These are phyloP conservation scores for Cyberlindnera mississippiensis DNA, from an alignment of 805 yeast genomes.

Conservation along the genomic window DNA sequence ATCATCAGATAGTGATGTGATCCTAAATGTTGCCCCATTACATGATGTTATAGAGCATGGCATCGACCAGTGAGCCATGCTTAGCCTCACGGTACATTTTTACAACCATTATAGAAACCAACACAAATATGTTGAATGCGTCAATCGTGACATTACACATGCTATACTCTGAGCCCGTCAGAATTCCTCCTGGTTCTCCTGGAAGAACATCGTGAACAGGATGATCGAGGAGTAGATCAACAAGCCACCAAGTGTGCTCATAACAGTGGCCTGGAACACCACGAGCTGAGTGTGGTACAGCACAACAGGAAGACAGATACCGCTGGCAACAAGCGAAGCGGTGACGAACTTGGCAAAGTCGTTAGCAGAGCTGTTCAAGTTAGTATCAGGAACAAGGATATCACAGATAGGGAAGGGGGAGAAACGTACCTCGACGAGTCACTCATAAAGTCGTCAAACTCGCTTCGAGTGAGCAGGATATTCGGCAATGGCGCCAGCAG, in stretches of 20 bases:
- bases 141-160: too few relatives aligned
- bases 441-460: constrained; percentile 55
- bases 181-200: constrained; percentile 39
- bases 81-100: too few relatives aligned
- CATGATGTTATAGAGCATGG: too few relatives aligned
- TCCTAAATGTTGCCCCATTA: too few relatives aligned
- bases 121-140: too few relatives aligned
- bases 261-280: constrained; percentile 61
- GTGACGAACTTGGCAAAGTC: constrained; percentile 80
- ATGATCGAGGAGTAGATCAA: constrained; percentile 81
- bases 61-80: too few relatives aligned
- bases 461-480: constrained; percentile 46
- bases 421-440: constrained; percentile 42
- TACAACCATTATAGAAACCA: too few relatives aligned
- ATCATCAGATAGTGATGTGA: too few relatives aligned
- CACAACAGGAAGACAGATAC: constrained; percentile 69
- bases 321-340: constrained; percentile 72
- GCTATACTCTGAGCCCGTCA: constrained; percentile 6
- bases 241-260: constrained; percentile 82
- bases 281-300: constrained; percentile 74
- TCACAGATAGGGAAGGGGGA: too few relatives aligned
- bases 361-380: constrained; percentile 45
- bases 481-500: constrained; percentile 71
- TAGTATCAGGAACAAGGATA: too few relatives aligned
- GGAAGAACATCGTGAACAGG: constrained; percentile 74